A percentile compares a stretch with the other conserved stretches of the same genome.
Evolutionary conservation across 345 rosid genomes (phyloP).

Genomic region (Sisymbrium irio): DNA sequence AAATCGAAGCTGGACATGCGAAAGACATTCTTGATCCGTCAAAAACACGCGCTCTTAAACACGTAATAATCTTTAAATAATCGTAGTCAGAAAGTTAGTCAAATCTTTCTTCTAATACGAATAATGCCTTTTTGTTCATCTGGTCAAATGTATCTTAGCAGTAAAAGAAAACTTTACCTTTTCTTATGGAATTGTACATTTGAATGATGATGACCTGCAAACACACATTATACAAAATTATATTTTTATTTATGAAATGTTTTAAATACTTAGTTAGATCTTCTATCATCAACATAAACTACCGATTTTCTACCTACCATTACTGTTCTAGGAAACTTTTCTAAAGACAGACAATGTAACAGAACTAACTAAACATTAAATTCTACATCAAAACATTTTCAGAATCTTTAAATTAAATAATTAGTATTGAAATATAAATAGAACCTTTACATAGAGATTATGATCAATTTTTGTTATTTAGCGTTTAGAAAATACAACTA

Average conservation of each 20-base stretch:
- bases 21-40: conserved; percentile 43
- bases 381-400: background rate
- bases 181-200: background rate
- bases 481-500: background rate
- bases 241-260: background rate
- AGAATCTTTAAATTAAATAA: background rate
- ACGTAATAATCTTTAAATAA: background rate
- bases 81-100: background rate
- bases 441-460: background rate
- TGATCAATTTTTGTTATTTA: background rate
- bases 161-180: background rate
- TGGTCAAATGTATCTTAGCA: background rate
- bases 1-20: conserved; percentile 1
- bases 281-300: background rate
- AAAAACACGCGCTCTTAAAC: conserved; percentile 35
- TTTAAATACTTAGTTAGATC: background rate
- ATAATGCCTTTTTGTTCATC: background rate
- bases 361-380: background rate
- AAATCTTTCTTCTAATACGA: background rate
- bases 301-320: background rate
- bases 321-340: background rate
- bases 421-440: background rate
- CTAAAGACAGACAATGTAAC: background rate
- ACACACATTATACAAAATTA: too few relatives aligned
- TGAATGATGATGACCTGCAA: background rate